Evolutionary conservation across 2,329 filamentous ascomycete genomes (phyloP).

Genomic region (Rasamsonia emersonii): DNA sequence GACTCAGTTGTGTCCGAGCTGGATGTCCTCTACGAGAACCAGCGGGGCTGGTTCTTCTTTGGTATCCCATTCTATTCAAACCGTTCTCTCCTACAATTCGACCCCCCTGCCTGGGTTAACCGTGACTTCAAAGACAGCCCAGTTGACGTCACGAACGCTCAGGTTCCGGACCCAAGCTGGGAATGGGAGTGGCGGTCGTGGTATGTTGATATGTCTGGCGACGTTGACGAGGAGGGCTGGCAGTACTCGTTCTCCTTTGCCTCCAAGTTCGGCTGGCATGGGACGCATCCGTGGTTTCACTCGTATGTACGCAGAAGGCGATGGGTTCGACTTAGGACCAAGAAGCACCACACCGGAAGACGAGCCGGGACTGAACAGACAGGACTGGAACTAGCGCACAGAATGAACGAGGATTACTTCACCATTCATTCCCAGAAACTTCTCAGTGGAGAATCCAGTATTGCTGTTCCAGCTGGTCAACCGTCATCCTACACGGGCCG

Average conservation of each 20-base stretch:
- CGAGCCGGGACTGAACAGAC: conserved; percentile 22
- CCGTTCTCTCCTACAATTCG: conserved; percentile 74
- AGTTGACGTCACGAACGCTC: conserved; percentile 72
- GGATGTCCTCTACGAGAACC: conserved; percentile 91
- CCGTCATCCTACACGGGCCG: conserved; percentile 23
- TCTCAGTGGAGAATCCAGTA: conserved; percentile 34
- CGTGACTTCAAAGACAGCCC: conserved; percentile 46
- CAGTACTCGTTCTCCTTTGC: conserved; percentile 88
- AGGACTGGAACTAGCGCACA: conserved; percentile 43
- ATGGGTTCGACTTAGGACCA: conserved; percentile 76
- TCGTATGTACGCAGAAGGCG: conserved; percentile 85
- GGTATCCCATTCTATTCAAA: conserved; percentile 84
- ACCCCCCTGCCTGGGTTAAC: conserved; percentile 83
- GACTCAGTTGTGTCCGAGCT: conserved; percentile 43
- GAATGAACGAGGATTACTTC: conserved; percentile 72
- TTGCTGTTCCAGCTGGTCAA: conserved; percentile 12
- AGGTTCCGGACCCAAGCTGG: conserved; percentile 92
- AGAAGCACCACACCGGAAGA: conserved; percentile 38
- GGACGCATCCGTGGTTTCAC: conserved; percentile 80
- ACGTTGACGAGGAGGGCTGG: conserved; percentile 87
- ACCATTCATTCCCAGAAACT: conserved; percentile 55
- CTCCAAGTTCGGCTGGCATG: conserved; percentile 73
- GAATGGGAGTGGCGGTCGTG: conserved; percentile 71
- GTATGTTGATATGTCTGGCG: conserved; percentile 70
- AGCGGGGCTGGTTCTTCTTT: conserved; percentile 82